Percentiles rank a stretch among this genome's conserved stretches.
These are phyloP conservation scores for Lepidopterella palustris DNA, from an alignment of 495 filamentous ascomycete genomes.

Conservation along the genomic window DNA sequence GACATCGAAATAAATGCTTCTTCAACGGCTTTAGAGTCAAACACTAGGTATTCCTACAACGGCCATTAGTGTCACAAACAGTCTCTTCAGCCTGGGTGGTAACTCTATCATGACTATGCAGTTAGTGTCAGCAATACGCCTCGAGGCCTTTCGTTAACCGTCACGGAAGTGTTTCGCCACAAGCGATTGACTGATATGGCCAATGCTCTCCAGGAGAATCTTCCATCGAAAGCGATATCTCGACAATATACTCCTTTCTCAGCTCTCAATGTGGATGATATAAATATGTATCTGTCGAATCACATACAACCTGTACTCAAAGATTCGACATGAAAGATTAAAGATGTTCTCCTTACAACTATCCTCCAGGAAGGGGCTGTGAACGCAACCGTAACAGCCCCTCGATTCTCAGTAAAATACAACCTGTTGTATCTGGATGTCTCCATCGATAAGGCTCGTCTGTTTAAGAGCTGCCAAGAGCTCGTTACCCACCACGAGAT, in stretches of 20 bases:
- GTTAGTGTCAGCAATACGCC: constrained; percentile 35
- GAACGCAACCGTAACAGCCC: constrained; percentile 49
- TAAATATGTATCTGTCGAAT: constrained; percentile 1
- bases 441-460: constrained; percentile 28
- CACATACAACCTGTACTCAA: constrained; percentile 4
- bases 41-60: constrained; percentile 10
- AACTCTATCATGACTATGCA: constrained; percentile 54
- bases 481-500: constrained; percentile 49
- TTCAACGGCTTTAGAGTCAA: constrained; percentile 8
- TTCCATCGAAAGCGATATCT: not conserved
- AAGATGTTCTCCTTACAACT: constrained; percentile 54
- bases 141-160: constrained; percentile 8
- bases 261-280: constrained; percentile 7
- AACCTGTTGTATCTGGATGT: constrained; percentile 40
- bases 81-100: constrained; percentile 50
- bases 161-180: constrained; percentile 21
- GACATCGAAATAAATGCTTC: too few relatives aligned
- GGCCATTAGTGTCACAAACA: constrained; percentile 40
- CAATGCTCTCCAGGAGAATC: not conserved
- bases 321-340: constrained; percentile 32
- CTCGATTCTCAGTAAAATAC: constrained; percentile 45
- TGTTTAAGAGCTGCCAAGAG: constrained; percentile 41
- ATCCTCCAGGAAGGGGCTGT: constrained; percentile 61
- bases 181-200: constrained; percentile 15
- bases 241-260: constrained; percentile 1